Percentiles rank a stretch among this genome's conserved stretches.
Evolutionary conservation across 1,284 basidiomycete species (phyloP).

Genomic region (Melampsora americana): DNA sequence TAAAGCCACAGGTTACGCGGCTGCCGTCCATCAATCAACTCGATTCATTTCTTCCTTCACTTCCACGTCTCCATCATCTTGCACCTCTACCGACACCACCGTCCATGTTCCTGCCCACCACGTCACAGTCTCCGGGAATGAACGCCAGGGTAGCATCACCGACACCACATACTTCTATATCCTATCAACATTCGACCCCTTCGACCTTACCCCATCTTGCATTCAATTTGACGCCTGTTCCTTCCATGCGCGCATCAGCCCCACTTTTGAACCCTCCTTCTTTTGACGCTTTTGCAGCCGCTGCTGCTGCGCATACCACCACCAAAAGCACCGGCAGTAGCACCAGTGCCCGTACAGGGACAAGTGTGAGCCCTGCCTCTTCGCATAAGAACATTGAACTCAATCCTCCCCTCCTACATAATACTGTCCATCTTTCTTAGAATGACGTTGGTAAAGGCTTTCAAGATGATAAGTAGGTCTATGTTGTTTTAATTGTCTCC

Average conservation of each 20-base stretch:
- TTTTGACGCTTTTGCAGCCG: constrained; percentile 41
- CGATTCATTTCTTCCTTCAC: constrained; percentile 29
- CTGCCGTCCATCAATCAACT: constrained; percentile 42
- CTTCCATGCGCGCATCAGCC: constrained; percentile 27
- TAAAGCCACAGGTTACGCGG: constrained; percentile 32
- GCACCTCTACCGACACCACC: constrained; percentile 16
- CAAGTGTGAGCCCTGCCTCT: background rate
- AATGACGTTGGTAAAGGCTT: too few species aligned
- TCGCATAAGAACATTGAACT: constrained; percentile 8
- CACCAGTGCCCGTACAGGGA: background rate
- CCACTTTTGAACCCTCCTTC: constrained; percentile 39
- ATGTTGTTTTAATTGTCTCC: too few species aligned
- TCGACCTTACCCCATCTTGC: constrained; percentile 11
- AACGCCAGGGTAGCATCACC: constrained; percentile 14
- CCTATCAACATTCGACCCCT: constrained; percentile 17
- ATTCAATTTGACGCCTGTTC: background rate
- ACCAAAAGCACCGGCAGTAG: background rate
- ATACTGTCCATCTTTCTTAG: background rate
- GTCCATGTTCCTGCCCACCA: constrained; percentile 25
- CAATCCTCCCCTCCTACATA: constrained; percentile 2
- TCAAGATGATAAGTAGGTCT: too few species aligned
- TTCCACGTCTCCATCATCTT: constrained; percentile 36
- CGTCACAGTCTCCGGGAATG: constrained; percentile 16
- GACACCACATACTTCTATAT: constrained; percentile 1
- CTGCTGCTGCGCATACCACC: constrained; percentile 19